Base-by-base conservation (phyloP, 352 stramenopile genomes). In the Globisporangium nunn region DNA sequence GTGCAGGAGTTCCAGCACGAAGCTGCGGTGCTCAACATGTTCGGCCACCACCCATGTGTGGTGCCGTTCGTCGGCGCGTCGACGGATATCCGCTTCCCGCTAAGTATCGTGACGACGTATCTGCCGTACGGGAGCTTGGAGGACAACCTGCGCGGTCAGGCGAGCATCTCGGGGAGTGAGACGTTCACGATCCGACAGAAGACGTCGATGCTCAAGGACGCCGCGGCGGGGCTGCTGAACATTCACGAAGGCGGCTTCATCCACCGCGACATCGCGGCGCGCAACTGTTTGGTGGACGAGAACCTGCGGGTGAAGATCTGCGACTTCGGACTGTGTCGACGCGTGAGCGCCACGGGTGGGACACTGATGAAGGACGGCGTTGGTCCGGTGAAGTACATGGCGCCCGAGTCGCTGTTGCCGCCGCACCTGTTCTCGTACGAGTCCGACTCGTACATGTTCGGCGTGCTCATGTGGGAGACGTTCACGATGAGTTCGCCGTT, bases 221-320 rank as follows among this genome's bases (percentile, higher is more conserved):
- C 81, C 11, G 82, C 82, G 15, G 75, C 76, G 0, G 82, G 82
- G 0, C 40, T 93, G 18, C 70, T 90, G n/a, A 93, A 91, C 46
- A 87, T 93, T 50, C 83, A 93, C 58, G 77, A 93, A 80, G 83
- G 83, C 59, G 81, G 80, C 28, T 91, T 93, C 35, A 87, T 93
- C 46, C 83, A 93, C 52, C 79, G 83, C 35, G 83, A 93, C 44
- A 76, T 93, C 33, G 83, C 81, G 4, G 83, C 81, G 5, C 75
- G 83, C 7, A 93, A 93, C 61, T 93, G 83, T 52, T 64, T 93
- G 4, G 77, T 93, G 10, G 81, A 89, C 48, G 54, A 82, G 35
- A 62, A 78, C 18, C 57, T 75, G 8, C 75, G 68, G 2, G 79
- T 88, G 41, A 85, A 85, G 31, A 86, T 91, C 40, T 89, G 78